phyloP scores from a whole-genome alignment of 495 filamentous ascomycete genomes.

The Talaromyces stipitatus region DNA sequence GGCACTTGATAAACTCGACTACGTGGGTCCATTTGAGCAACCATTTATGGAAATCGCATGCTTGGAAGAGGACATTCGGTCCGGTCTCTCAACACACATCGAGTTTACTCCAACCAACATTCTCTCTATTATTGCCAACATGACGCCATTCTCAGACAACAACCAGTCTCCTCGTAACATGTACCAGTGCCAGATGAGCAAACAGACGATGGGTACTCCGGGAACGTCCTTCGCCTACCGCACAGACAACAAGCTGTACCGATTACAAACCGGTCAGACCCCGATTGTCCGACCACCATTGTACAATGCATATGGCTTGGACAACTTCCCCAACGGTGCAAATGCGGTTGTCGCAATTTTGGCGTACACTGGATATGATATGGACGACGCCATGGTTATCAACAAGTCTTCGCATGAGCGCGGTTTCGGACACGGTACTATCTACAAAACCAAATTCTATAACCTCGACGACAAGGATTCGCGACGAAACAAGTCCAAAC shows the following conservation, averaged over 20 bases:
- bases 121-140: slow-evolving; percentile 93
- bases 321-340: slow-evolving; percentile 97
- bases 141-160: slow-evolving; percentile 98
- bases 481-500: slow-evolving; percentile 44
- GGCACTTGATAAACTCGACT: slow-evolving; percentile 73
- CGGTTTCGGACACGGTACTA: slow-evolving; percentile 91
- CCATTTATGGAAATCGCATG: slow-evolving; percentile 98
- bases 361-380: slow-evolving; percentile 97
- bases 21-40: slow-evolving; percentile 88
- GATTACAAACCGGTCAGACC: slow-evolving; percentile 90
- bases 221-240: slow-evolving; percentile 78
- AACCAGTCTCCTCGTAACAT: slow-evolving; percentile 99
- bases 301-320: slow-evolving; percentile 92
- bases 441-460: slow-evolving; percentile 94
- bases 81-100: slow-evolving; percentile 83
- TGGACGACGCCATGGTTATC: slow-evolving; percentile 99
- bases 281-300: slow-evolving; percentile 86
- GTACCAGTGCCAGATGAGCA: slow-evolving; percentile 99
- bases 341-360: slow-evolving; percentile 97
- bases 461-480: slow-evolving; percentile 66
- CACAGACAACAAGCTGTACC: slow-evolving; percentile 95
- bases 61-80: slow-evolving; percentile 71
- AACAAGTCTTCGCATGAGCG: slow-evolving; percentile 97
- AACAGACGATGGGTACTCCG: slow-evolving; percentile 97
- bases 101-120: slow-evolving; percentile 96